Conservation (phyloP, 257 asterid species). For the Dorcoceras hygrometricum region DNA sequence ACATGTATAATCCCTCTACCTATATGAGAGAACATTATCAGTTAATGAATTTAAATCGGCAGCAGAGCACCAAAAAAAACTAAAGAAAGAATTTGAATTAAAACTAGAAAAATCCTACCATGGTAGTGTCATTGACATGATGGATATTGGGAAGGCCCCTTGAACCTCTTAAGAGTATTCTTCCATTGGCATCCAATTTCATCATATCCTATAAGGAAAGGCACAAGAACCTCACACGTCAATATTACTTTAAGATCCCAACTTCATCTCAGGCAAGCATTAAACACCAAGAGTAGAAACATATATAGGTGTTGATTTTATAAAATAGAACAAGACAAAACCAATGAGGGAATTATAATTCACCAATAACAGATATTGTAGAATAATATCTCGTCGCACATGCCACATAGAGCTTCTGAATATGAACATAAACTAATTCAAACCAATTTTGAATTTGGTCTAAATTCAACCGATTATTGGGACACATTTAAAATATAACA, state of each 20-base stretch:
- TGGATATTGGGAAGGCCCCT: slow-evolving; percentile 77
- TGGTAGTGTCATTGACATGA: slow-evolving; percentile 70
- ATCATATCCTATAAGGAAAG: slow-evolving; percentile 73
- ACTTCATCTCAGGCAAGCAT: background rate
- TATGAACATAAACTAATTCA: slow-evolving; percentile 5
- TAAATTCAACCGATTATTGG: background rate
- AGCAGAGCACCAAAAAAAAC: background rate
- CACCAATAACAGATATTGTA: background rate
- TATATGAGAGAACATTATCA: background rate
- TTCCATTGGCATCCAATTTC: slow-evolving; percentile 68
- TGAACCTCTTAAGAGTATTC: slow-evolving; percentile 63
- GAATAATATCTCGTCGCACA: background rate
- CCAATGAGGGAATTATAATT: background rate
- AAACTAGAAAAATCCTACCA: slow-evolving; percentile 43
- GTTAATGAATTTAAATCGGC: background rate
- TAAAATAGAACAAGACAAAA: background rate
- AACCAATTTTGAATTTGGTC: background rate
- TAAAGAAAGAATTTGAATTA: background rate
- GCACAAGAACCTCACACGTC: background rate
- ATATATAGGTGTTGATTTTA: background rate
- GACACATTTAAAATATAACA: slow-evolving; percentile 5
- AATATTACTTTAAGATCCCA: background rate
- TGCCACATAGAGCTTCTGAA: background rate
- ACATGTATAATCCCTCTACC: background rate
- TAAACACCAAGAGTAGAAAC: no score